These are phyloP conservation scores for Apodospora peruviana DNA, from an alignment of 495 filamentous ascomycete species.

Conservation along the genomic window DNA sequence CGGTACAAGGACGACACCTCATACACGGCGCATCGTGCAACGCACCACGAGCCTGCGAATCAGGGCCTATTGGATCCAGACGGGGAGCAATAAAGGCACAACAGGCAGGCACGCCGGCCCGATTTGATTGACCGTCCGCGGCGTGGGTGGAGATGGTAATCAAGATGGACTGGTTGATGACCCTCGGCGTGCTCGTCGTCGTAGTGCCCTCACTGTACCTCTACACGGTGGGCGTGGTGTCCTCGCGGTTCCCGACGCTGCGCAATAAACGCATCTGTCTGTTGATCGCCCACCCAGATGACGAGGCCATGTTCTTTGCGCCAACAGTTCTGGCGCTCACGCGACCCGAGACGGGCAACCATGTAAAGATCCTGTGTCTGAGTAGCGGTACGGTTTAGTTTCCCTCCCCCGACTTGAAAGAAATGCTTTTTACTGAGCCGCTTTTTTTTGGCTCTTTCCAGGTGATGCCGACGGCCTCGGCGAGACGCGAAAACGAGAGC, in stretches of 20 bases:
- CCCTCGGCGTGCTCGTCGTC: slow-evolving; percentile 44
- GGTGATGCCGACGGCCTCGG: slow-evolving; percentile 87
- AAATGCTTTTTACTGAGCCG: too few species aligned
- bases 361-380: slow-evolving; percentile 88
- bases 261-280: slow-evolving; percentile 77
- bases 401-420: background rate
- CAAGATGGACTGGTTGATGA: slow-evolving; percentile 23
- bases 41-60: too few species aligned
- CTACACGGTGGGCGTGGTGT: slow-evolving; percentile 51
- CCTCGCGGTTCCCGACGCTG: slow-evolving; percentile 60
- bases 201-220: slow-evolving; percentile 56
- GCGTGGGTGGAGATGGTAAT: background rate
- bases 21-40: too few species aligned
- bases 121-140: too few species aligned
- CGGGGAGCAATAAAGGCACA: too few species aligned
- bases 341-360: slow-evolving; percentile 67
- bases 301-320: slow-evolving; percentile 99
- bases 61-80: too few species aligned
- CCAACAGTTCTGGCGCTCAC: slow-evolving; percentile 80
- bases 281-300: slow-evolving; percentile 94
- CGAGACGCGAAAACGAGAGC: slow-evolving; percentile 72
- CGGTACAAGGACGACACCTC: too few species aligned
- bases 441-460: slow-evolving; percentile 13
- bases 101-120: too few species aligned
- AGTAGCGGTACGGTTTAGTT: slow-evolving; percentile 58